A percentile compares a stretch with the other conserved stretches of the same genome.
Evolutionary conservation across 257 asterid genomes (phyloP).

Genomic region (Coffea eugenioides): DNA sequence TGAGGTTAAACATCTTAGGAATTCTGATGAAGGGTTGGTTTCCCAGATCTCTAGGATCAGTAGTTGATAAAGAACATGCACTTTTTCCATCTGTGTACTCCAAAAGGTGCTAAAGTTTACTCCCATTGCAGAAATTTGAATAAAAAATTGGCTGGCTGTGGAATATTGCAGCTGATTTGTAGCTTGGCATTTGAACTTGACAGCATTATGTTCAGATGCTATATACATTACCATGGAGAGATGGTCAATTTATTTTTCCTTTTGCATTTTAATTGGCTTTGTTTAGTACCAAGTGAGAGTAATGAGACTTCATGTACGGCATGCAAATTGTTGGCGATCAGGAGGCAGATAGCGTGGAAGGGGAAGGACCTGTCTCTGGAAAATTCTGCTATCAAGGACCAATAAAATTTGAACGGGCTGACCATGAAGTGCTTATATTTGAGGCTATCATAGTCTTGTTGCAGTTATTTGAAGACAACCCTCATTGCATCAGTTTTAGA

Average conservation of each 20-base stretch:
- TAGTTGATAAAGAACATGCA: slow-evolving; percentile 9
- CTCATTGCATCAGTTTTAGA: neutral
- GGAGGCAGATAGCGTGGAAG: neutral
- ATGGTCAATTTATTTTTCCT: neutral
- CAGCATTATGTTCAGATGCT: neutral
- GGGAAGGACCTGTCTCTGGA: neutral
- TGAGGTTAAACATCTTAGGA: slow-evolving; percentile 31
- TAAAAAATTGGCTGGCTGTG: neutral
- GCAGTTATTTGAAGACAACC: neutral
- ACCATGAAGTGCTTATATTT: neutral
- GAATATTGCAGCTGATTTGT: neutral
- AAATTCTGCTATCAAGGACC: neutral
- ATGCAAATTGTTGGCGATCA: neutral
- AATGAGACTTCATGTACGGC: neutral
- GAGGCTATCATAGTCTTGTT: neutral
- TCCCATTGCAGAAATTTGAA: neutral
- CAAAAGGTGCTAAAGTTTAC: neutral
- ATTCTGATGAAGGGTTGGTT: slow-evolving; percentile 46
- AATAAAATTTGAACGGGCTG: neutral
- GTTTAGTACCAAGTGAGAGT: neutral
- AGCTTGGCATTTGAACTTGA: neutral
- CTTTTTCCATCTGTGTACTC: neutral
- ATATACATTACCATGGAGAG: neutral
- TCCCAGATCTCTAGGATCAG: slow-evolving; percentile 25
- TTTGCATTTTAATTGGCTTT: neutral